Conservation (phyloP, 192 early-diverging fungal genomes). For the Rhizophlyctis rosea region DNA sequence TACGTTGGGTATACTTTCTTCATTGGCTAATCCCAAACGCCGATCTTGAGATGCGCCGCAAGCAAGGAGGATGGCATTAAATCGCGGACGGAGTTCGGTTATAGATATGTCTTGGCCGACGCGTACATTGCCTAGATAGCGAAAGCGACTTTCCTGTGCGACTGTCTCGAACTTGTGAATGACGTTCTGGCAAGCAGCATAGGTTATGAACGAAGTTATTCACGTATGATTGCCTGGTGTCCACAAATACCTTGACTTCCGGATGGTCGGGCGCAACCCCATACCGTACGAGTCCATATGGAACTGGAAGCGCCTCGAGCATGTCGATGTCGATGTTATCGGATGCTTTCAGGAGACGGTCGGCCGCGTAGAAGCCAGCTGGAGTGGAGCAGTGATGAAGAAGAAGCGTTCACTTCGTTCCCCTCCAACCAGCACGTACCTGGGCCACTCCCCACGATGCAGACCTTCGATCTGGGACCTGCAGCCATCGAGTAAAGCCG, state of each 20-base stretch:
- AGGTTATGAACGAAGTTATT: constrained; percentile 13
- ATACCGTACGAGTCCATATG: constrained; percentile 87
- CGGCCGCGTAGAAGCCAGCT: constrained; percentile 91
- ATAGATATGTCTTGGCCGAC: constrained; percentile 54
- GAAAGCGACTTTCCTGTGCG: constrained; percentile 61
- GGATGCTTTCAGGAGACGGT: constrained; percentile 66
- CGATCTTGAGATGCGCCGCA: constrained; percentile 82
- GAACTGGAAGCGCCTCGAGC: constrained; percentile 79
- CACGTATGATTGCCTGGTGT: neutral
- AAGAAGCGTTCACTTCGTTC: constrained; percentile 23
- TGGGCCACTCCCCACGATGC: constrained; percentile 2
- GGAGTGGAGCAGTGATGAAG: constrained; percentile 1
- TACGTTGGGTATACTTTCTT: constrained; percentile 58
- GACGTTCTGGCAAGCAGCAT: constrained; percentile 60
- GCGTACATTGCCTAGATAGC: constrained; percentile 77
- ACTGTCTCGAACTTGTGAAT: constrained; percentile 80
- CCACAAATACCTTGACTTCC: constrained; percentile 77
- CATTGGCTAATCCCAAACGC: constrained; percentile 63
- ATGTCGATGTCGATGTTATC: constrained; percentile 67
- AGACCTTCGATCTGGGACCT: neutral
- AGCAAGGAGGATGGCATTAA: constrained; percentile 77
- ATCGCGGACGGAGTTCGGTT: constrained; percentile 54
- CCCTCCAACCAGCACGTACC: constrained; percentile 20
- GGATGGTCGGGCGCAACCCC: constrained; percentile 97
- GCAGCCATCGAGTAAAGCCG: too few species aligned